A percentile compares a stretch with the other conserved stretches of the same genome.
Conservation (phyloP, 345 rosid genomes). For the Limnanthes douglasii region DNA sequence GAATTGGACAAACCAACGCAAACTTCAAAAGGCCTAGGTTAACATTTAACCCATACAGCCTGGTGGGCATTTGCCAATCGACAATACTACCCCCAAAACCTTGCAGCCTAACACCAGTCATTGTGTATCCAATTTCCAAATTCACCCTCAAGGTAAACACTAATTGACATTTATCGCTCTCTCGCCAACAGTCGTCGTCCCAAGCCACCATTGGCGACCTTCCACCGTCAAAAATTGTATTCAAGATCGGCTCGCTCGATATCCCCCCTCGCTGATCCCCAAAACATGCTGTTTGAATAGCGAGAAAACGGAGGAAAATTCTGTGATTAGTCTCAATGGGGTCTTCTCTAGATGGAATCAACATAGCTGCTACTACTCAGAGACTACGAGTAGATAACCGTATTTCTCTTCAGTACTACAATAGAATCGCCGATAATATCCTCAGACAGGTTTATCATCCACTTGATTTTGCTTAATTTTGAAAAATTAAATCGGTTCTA, state of each 20-base stretch:
- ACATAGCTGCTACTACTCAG: slow-evolving; percentile 62
- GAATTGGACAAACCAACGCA: too few species aligned
- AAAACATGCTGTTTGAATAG: slow-evolving; percentile 8
- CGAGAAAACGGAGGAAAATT: slow-evolving; percentile 7
- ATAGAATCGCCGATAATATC: slow-evolving; percentile 80
- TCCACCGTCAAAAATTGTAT: slow-evolving; percentile 4
- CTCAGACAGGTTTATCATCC: slow-evolving; percentile 56
- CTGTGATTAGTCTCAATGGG: slow-evolving; percentile 24
- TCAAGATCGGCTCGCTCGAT: slow-evolving; percentile 5
- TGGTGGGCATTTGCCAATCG: too few species aligned
- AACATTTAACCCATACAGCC: too few species aligned
- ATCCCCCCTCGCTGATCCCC: slow-evolving; percentile 2
- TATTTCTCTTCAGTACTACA: slow-evolving; percentile 64
- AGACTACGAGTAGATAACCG: slow-evolving; percentile 71
- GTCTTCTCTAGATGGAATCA: slow-evolving; percentile 38
- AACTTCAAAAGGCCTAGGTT: too few species aligned
- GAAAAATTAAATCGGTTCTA: not conserved
- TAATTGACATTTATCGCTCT: not conserved
- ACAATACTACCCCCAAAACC: too few species aligned
- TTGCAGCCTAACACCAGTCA: too few species aligned
- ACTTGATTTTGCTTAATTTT: slow-evolving; percentile 2
- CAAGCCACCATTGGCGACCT: slow-evolving; percentile 21
- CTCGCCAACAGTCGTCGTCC: slow-evolving; percentile 2
- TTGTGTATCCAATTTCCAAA: not conserved
- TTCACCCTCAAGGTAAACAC: not conserved